These are phyloP conservation scores for Hygrophorus russula DNA, from an alignment of 768 basidiomycete species.

Conservation along the genomic window DNA sequence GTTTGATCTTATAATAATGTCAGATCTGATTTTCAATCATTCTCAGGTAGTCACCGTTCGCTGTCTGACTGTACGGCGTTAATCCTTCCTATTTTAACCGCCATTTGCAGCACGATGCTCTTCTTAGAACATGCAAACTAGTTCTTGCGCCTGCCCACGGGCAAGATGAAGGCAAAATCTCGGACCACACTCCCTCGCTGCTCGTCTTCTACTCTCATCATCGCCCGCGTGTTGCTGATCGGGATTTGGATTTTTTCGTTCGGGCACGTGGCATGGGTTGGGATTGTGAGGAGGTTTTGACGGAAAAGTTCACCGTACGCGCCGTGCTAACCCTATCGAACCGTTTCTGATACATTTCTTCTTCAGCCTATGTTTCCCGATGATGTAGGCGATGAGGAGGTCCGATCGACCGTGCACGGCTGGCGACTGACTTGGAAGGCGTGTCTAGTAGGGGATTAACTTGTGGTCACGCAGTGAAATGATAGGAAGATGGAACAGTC, in stretches of 20 bases:
- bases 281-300: slow-evolving; percentile 61
- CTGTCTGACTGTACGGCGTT: neutral
- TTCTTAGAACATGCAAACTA: slow-evolving; percentile 62
- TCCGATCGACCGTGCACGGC: slow-evolving; percentile 78
- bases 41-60: slow-evolving; percentile 51
- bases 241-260: slow-evolving; percentile 75
- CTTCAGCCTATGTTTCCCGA: slow-evolving; percentile 21
- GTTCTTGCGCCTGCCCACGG: slow-evolving; percentile 16
- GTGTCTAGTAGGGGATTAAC: too few species aligned
- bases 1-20: slow-evolving; percentile 80
- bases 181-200: slow-evolving; percentile 20
- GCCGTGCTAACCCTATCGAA: too few species aligned
- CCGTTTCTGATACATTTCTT: neutral
- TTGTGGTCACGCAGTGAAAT: too few species aligned
- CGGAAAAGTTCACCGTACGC: slow-evolving; percentile 50
- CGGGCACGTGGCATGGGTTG: slow-evolving; percentile 56
- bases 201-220: slow-evolving; percentile 90
- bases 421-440: slow-evolving; percentile 30
- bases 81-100: neutral
- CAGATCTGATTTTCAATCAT: slow-evolving; percentile 92
- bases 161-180: neutral
- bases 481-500: too few species aligned
- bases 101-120: slow-evolving; percentile 56
- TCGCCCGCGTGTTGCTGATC: slow-evolving; percentile 69
- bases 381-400: slow-evolving; percentile 67